Evolutionary conservation across 2,329 filamentous ascomycete genomes (phyloP).

Genomic region (Harringtonia aguacate): DNA sequence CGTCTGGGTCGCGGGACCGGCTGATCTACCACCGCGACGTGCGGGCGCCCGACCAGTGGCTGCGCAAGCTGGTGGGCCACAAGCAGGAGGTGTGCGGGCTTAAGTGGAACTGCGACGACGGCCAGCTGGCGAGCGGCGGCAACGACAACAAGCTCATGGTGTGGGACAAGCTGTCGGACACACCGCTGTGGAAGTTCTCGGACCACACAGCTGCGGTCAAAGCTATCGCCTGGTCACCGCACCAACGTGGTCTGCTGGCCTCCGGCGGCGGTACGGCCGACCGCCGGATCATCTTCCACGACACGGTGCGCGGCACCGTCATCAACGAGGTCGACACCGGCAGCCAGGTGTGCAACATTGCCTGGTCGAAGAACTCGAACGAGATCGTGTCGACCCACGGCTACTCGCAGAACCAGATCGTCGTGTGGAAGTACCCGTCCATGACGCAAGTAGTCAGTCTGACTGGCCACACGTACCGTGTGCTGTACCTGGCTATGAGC

Average conservation of each 20-base stretch:
- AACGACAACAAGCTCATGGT: constrained; percentile 99
- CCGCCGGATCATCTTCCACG: constrained; percentile 95
- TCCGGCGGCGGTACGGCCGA: constrained; percentile 94
- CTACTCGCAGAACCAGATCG: constrained; percentile 96
- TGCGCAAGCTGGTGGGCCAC: constrained; percentile 79
- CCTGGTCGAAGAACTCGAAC: constrained; percentile 95
- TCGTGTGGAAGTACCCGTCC: constrained; percentile 97
- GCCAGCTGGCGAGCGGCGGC: constrained; percentile 86
- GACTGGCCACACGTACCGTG: constrained; percentile 87
- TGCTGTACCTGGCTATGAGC: constrained; percentile 94
- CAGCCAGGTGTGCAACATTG: constrained; percentile 96
- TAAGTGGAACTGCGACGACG: constrained; percentile 94
- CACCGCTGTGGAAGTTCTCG: constrained; percentile 85
- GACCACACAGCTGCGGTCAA: constrained; percentile 96
- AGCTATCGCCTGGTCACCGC: constrained; percentile 94
- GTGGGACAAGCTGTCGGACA: constrained; percentile 92
- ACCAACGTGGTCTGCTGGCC: constrained; percentile 87
- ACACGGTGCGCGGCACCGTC: constrained; percentile 71
- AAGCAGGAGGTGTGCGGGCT: constrained; percentile 97
- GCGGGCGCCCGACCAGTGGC: constrained; percentile 80
- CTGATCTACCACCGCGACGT: constrained; percentile 94
- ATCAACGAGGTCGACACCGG: constrained; percentile 91
- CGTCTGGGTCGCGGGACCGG: constrained; percentile 87
- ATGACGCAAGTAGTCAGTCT: constrained; percentile 96
- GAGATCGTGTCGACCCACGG: constrained; percentile 96